Evolutionary conservation across 179 eudicot species (phyloP).

Genomic region (Patellifolia procumbens): DNA sequence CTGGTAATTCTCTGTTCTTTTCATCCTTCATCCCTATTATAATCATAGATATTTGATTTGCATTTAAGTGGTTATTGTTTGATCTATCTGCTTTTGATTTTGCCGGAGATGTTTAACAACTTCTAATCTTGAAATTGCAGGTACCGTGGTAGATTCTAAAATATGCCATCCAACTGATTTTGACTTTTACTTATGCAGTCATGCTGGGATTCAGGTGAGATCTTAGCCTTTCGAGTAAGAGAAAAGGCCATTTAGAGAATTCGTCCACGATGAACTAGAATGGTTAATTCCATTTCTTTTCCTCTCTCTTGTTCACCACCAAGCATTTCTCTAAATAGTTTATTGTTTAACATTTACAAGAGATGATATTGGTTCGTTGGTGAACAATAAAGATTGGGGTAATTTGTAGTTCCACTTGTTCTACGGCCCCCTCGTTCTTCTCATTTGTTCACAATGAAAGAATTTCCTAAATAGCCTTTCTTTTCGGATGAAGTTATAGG

Average conservation of each 20-base stretch:
- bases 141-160: constrained; percentile 81
- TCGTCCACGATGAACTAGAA: too few relatives aligned
- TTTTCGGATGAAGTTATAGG: neutral
- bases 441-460: too few relatives aligned
- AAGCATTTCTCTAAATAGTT: too few relatives aligned
- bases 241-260: too few relatives aligned
- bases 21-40: neutral
- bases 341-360: too few relatives aligned
- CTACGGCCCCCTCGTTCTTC: too few relatives aligned
- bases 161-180: constrained; percentile 95
- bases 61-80: neutral
- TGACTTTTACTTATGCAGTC: constrained; percentile 86
- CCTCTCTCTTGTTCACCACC: too few relatives aligned
- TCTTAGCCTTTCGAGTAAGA: neutral
- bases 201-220: constrained; percentile 87
- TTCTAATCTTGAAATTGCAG: constrained; percentile 33
- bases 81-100: neutral
- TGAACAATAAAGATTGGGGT: too few relatives aligned
- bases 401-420: too few relatives aligned
- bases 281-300: too few relatives aligned
- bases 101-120: neutral
- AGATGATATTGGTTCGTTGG: too few relatives aligned
- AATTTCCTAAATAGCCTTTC: neutral
- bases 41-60: neutral
- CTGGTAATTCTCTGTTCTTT: constrained; percentile 48